These are phyloP conservation scores for Camelina laxa DNA, from an alignment of 345 rosid genomes.

Conservation along the genomic window DNA sequence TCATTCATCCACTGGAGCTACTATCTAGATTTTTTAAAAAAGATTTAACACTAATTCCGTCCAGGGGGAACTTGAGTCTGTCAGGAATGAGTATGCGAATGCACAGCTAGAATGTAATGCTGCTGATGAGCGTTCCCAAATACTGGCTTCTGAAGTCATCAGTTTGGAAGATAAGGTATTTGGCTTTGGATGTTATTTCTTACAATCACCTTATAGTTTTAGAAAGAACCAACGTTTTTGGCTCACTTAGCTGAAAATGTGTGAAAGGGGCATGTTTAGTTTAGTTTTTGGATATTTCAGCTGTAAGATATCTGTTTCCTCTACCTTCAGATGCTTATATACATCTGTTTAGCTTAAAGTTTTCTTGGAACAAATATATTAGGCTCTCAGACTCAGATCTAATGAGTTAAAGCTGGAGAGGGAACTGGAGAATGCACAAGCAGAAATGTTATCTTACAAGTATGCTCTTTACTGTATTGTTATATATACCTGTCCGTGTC, in stretches of 20 bases:
- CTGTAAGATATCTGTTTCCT: slow-evolving; percentile 18
- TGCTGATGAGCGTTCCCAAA: slow-evolving; percentile 89
- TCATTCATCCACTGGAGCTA: slow-evolving; percentile 8
- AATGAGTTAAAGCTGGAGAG: slow-evolving; percentile 95
- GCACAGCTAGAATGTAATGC: slow-evolving; percentile 87
- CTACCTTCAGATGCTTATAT: slow-evolving; percentile 35
- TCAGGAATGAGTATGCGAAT: slow-evolving; percentile 69
- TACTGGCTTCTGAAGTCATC: slow-evolving; percentile 96
- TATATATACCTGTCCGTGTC: slow-evolving; percentile 8
- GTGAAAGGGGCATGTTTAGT: slow-evolving; percentile 11
- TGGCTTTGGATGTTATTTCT: slow-evolving; percentile 17
- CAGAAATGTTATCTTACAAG: slow-evolving; percentile 75
- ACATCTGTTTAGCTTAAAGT: slow-evolving; percentile 22
- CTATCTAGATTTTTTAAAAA: slow-evolving; percentile 18
- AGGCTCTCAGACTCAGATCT: slow-evolving; percentile 96
- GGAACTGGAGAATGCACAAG: slow-evolving; percentile 76
- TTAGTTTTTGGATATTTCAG: slow-evolving; percentile 3
- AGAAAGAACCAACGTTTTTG: background rate
- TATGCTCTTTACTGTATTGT: slow-evolving; percentile 48
- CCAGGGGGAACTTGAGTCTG: slow-evolving; percentile 89
- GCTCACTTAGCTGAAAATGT: slow-evolving; percentile 22
- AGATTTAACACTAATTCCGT: slow-evolving; percentile 23
- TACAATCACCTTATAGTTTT: background rate
- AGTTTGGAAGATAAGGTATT: slow-evolving; percentile 99
- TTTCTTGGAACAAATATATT: slow-evolving; percentile 32